Evolutionary conservation across 805 yeast species (phyloP), one percentile per base, ranked within the genome.

Genomic region (Myxozyma sirexii): DNA sequence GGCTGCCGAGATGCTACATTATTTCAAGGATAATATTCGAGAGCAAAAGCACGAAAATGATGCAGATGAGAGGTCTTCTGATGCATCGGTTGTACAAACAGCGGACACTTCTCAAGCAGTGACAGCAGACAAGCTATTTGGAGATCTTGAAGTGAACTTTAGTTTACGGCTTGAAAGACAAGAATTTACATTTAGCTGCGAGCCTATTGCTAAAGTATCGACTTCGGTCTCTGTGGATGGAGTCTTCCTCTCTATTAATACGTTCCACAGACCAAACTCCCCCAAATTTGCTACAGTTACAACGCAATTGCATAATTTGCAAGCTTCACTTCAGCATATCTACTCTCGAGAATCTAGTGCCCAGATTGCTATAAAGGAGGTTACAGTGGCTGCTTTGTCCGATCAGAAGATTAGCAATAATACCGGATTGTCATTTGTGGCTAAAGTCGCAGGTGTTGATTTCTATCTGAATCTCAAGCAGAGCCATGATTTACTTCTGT

Each of bases 341-440:
- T 94, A 90, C 70, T 93, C 98, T 0, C 82, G 96, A 62, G 97
- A 90, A 63, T 81, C 87, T 0, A 90, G 96, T 77, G 96, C 96
- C 0, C 84, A 88, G 2, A 72, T 89, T 29, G 66, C 70, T 1
- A 63, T 83, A 7, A 78, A 82, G 17, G 76, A 79, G 44, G 70
- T 86, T 10, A 69, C 84, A 12, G 48, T 33, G 1, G 67, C 71
- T 0, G 56, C 58, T 19, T 23, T 60, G 21, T 27, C 57, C 7
- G 43, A 45, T 27, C 38, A 45, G 39, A 52, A 47, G 17, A n/a
- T 49, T 6, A 48, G 47, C 24, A 45, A 56, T 12, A 39, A 37
- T 2, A 31, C 55, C 7, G 63, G 60, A 15, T 13, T 65, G 10
- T 59, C 70, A 23, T 56, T 68, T 5, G 76, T 85, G 0, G 84